Conservation (phyloP, 1,284 basidiomycete species). For the Pholiota adiposa region DNA sequence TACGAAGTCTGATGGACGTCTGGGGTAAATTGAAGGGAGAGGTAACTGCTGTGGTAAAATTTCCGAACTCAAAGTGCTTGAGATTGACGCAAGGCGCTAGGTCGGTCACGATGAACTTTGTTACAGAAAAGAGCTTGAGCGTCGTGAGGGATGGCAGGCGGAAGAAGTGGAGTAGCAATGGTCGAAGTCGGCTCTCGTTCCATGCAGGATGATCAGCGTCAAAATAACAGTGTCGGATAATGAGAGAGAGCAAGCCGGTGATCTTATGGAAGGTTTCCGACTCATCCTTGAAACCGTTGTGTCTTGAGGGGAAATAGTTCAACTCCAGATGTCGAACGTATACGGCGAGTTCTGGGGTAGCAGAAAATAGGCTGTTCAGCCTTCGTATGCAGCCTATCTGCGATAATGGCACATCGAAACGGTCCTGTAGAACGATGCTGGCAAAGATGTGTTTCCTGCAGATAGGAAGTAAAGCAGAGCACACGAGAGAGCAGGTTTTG, state of each 20-base stretch:
- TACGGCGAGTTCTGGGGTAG: no score
- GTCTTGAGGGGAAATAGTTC: no score
- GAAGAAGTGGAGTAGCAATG: not conserved
- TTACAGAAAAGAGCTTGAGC: no score
- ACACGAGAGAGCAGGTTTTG: conserved; percentile 14
- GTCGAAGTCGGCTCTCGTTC: not conserved
- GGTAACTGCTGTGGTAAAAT: no score
- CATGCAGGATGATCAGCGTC: not conserved
- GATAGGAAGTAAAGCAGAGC: conserved; percentile 7
- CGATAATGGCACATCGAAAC: not conserved
- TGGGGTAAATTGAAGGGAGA: no score
- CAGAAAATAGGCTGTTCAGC: not conserved
- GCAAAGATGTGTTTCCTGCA: conserved; percentile 15
- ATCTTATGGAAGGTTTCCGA: no score
- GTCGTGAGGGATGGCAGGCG: not conserved
- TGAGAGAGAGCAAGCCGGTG: not conserved
- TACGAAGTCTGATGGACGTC: no score
- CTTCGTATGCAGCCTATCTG: not conserved
- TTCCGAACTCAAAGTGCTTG: no score
- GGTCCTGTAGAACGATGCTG: conserved; percentile 1
- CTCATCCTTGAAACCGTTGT: no score
- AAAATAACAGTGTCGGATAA: not conserved
- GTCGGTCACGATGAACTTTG: no score
- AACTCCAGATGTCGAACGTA: no score
- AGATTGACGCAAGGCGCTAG: no score